phyloP scores from a whole-genome alignment of 2,329 filamentous ascomycete species.

The Beauveria pseudobassiana region DNA sequence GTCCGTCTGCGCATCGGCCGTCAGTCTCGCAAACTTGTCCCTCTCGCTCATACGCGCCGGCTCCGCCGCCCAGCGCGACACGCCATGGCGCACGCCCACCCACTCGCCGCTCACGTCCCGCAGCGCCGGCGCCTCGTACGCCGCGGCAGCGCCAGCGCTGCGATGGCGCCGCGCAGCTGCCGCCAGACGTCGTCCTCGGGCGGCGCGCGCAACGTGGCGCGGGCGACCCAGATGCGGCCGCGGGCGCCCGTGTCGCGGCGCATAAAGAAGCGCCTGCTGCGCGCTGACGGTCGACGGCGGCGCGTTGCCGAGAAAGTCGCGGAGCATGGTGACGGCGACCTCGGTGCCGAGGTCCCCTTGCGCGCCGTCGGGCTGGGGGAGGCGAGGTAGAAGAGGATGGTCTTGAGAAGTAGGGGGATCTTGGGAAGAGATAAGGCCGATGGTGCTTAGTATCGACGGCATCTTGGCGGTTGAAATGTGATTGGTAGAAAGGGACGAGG shows the following conservation, averaged over 20 bases:
- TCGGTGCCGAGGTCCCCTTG: conserved; percentile 11
- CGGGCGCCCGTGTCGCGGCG: conserved; percentile 40
- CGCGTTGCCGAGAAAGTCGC: conserved; percentile 2
- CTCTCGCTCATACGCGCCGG: neutral
- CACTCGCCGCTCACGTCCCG: conserved; percentile 7
- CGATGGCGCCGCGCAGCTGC: neutral
- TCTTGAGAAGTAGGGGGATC: conserved; percentile 2
- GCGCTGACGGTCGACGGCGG: conserved; percentile 6
- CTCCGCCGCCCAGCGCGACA: neutral
- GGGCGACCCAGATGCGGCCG: conserved; percentile 62
- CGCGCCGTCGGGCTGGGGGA: conserved; percentile 4
- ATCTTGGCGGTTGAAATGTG: neutral
- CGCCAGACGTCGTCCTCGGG: conserved; percentile 23
- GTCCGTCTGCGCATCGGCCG: neutral
- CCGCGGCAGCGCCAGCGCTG: neutral
- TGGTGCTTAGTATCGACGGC: neutral
- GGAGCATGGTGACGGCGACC: conserved; percentile 7
- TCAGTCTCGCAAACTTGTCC: conserved; percentile 1
- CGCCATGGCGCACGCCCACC: conserved; percentile 1
- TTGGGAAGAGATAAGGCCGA: neutral
- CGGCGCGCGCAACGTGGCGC: conserved; percentile 46
- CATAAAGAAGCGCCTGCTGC: conserved; percentile 20
- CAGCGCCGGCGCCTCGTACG: neutral
- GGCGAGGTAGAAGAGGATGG: neutral
- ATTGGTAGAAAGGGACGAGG: neutral